phyloP scores from a whole-genome alignment of 208 protist species.

The Trypanosomatidae sp. region DNA sequence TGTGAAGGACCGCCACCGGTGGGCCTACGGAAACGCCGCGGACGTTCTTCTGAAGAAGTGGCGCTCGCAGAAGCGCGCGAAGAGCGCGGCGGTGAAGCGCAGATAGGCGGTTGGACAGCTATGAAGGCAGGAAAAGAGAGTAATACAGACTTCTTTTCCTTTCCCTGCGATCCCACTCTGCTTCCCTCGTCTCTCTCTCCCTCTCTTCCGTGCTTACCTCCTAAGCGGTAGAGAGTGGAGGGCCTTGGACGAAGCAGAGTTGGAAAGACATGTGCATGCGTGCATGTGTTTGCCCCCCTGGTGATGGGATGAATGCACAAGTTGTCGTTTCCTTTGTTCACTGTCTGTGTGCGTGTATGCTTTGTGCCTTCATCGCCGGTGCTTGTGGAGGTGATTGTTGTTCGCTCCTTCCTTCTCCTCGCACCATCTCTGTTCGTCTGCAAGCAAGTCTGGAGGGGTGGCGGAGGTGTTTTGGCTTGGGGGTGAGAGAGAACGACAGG shows the following conservation, averaged over 20 bases:
- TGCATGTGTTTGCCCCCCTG: not conserved
- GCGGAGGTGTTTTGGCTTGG: not conserved
- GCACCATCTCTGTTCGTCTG: not conserved
- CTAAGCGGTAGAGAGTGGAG: not conserved
- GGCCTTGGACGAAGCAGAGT: not conserved
- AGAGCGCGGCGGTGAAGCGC: constrained; percentile 14
- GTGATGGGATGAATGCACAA: not conserved
- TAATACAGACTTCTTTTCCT: not conserved
- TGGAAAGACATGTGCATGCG: not conserved
- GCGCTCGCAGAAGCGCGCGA: constrained; percentile 33
- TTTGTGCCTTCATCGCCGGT: not conserved
- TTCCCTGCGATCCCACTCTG: not conserved
- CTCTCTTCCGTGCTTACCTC: not conserved
- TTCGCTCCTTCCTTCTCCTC: not conserved
- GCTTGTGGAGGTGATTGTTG: not conserved
- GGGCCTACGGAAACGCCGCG: constrained; percentile 64
- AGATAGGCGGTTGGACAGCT: not conserved
- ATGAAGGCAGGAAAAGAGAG: not conserved
- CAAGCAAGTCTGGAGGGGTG: not conserved
- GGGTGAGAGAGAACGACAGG: not conserved
- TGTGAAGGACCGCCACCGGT: constrained; percentile 70
- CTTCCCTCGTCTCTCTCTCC: not conserved
- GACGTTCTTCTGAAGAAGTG: constrained; percentile 63
- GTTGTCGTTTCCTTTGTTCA: not conserved
- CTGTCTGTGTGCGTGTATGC: not conserved